Base-by-base conservation (phyloP, 345 rosid species). In the Salix dunnii region DNA sequence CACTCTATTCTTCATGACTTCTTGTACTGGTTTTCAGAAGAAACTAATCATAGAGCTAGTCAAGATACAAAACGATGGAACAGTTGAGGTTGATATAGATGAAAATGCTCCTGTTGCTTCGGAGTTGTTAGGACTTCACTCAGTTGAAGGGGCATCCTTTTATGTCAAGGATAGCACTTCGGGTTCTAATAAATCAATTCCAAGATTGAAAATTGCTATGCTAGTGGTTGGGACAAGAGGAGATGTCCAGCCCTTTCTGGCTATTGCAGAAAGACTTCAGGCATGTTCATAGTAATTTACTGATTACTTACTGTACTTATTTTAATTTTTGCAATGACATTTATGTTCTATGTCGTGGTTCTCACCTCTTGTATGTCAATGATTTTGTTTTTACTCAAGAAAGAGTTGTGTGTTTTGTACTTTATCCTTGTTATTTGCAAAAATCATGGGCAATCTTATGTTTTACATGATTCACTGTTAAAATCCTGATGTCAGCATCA, bases 171-270 rank as follows among this genome's bases (percentile, higher is more conserved):
- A 90, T 55, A 66, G 68, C 74, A 68, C 75, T 49, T 67, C 78
- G 46, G 91, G 83, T 30, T 78, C 86, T 40, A 85, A 85, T 48
- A 92, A 88, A 87, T 68, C 91, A 28, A 74, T 96, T 76, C 99
- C 98, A 2, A 87, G 78, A 90, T 85, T 96, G 81, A 89, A 88
- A 74, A 91, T 96, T 77, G 89, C 81, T 71, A 87, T 96, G 55
- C 98, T 96, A 82, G 93, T 96, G 75, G 99, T 96, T 72, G 99
- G 99, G 81, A 96, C 99, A 33, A 92, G 98, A 82, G 99, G 99
- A 88, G 98, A 96, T 88, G 99, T 96, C 42, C 99, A 93, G 74
- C 90, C 98, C 62, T 96, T 96, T 84, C 75, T 96, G 66, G 99
- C 99, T 74, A 91, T 96, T 78, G 98, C 99, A 75, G 93, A 90